Conservation (phyloP, 768 basidiomycete species). For the Daedalea quercina region DNA sequence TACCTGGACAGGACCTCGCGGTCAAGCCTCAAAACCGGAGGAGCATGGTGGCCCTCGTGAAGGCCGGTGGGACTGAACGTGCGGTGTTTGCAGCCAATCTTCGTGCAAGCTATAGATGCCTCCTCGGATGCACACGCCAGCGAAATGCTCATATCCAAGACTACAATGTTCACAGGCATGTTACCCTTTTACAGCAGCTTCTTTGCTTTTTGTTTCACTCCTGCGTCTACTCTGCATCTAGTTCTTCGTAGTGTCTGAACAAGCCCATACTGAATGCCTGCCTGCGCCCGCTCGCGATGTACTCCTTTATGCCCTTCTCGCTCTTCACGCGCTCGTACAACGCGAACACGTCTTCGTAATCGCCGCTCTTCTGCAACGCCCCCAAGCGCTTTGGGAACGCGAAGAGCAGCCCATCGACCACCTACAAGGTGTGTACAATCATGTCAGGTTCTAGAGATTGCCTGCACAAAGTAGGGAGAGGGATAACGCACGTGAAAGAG, state of each 20-base stretch:
- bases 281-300: conserved; percentile 28
- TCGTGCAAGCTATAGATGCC: too few species aligned
- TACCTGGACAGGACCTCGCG: too few species aligned
- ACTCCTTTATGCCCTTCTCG: conserved; percentile 27
- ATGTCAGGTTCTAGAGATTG: too few species aligned
- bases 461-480: background rate
- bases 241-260: conserved; percentile 32
- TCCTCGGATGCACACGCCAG: too few species aligned
- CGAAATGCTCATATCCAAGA: too few species aligned
- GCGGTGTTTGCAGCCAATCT: too few species aligned
- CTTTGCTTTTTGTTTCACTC: background rate
- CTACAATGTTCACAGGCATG: too few species aligned
- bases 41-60: too few species aligned
- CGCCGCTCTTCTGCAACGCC: conserved; percentile 15
- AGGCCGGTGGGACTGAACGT: too few species aligned
- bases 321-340: conserved; percentile 27
- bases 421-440: conserved; percentile 4
- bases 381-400: conserved; percentile 32
- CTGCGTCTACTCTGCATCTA: conserved; percentile 25
- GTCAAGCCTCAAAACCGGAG: too few species aligned
- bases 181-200: background rate
- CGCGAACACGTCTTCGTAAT: conserved; percentile 24
- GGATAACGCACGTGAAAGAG: conserved; percentile 30
- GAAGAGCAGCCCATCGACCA: conserved; percentile 21
- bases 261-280: conserved; percentile 25